Conservation (phyloP, 176 grass and related monocot genomes). For the Bolboschoenus planiculmis region DNA sequence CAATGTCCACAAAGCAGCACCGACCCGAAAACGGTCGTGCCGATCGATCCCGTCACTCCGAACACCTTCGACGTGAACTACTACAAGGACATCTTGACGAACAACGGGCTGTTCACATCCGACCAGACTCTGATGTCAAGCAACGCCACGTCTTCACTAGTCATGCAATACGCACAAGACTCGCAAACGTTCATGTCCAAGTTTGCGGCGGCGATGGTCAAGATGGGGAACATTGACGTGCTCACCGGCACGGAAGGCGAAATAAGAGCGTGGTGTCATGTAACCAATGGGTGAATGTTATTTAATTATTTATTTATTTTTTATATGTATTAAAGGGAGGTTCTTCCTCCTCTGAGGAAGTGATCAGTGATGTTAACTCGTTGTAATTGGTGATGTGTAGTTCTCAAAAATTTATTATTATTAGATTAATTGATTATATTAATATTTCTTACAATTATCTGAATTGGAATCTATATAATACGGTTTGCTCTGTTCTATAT, state of each 20-base stretch:
- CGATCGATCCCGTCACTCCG: conserved; percentile 43
- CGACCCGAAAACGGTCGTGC: conserved; percentile 12
- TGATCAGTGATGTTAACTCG: neutral
- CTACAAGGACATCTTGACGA: conserved; percentile 28
- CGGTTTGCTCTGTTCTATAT: too few relatives aligned
- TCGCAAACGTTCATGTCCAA: conserved; percentile 14
- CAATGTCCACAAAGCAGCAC: conserved; percentile 25
- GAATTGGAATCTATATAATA: neutral
- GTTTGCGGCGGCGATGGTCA: conserved; percentile 41
- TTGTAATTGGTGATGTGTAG: neutral
- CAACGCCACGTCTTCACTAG: conserved; percentile 11
- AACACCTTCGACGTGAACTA: conserved; percentile 33
- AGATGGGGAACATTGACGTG: conserved; percentile 42
- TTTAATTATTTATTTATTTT: neutral
- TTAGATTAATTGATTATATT: conserved; percentile 8
- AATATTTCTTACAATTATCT: neutral
- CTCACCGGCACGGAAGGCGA: neutral
- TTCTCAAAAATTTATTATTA: neutral
- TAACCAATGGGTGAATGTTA: conserved; percentile 1
- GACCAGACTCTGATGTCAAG: conserved; percentile 42
- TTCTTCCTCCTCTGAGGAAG: neutral
- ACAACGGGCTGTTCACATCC: conserved; percentile 48
- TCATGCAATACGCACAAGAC: conserved; percentile 14
- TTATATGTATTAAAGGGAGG: neutral
- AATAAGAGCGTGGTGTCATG: neutral